Percentiles rank a stretch among this genome's conserved stretches.
Conservation (phyloP, 768 basidiomycete genomes). For the Termitomyces sp. region DNA sequence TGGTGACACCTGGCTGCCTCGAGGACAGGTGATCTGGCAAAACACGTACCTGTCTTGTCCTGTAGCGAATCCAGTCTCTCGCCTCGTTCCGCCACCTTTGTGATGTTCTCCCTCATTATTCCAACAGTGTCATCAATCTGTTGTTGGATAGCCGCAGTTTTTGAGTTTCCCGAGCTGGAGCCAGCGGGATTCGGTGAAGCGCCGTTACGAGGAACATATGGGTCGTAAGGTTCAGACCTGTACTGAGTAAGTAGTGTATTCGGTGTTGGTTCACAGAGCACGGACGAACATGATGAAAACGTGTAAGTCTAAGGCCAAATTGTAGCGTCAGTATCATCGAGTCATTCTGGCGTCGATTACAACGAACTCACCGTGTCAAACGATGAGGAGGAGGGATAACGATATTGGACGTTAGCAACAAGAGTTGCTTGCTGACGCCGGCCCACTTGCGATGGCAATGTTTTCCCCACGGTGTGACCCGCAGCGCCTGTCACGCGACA, state of each 20-base stretch:
- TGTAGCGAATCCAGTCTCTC: conserved; percentile 92
- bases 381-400: conserved; percentile 23
- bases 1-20: neutral
- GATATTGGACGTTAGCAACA: conserved; percentile 24
- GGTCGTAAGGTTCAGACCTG: conserved; percentile 99
- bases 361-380: conserved; percentile 37
- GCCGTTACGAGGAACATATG: conserved; percentile 89
- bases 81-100: conserved; percentile 91
- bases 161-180: conserved; percentile 58
- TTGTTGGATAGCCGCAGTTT: conserved; percentile 94
- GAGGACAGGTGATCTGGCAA: neutral
- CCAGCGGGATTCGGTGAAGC: conserved; percentile 52
- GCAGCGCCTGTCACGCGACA: conserved; percentile 18
- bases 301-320: conserved; percentile 22
- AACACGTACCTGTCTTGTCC: conserved; percentile 90
- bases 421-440: conserved; percentile 20
- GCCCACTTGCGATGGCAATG: conserved; percentile 15
- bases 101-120: conserved; percentile 98
- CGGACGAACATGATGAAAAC: conserved; percentile 35
- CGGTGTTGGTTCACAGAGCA: conserved; percentile 5
- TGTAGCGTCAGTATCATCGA: neutral
- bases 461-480: conserved; percentile 29
- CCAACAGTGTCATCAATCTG: conserved; percentile 97
- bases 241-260: conserved; percentile 11
- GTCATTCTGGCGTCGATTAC: neutral